Evolutionary conservation across 495 filamentous ascomycete species (phyloP), one percentile per base, ranked within the genome.

Genomic region (Neurospora sp.): DNA sequence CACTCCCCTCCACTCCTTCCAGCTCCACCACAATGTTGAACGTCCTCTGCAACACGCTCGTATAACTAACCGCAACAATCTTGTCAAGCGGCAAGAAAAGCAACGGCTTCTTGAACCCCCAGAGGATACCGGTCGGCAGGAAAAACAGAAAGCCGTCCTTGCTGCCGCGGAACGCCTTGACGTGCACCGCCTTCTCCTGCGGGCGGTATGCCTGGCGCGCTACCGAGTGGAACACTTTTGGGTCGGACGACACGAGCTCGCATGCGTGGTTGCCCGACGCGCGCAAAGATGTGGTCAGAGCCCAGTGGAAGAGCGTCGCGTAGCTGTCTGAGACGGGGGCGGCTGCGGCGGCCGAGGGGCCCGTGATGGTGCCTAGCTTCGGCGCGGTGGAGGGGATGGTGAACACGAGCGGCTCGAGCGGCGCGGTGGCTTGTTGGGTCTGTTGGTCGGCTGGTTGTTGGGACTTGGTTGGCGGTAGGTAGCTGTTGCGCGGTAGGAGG

Each of bases 131-230:
- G 28, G 86, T 90, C 54, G 91, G 88, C 8, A 98, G 85, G 79
- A 98, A 92, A 82, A 97, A 98, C 13, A 99, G 86, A 74, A 90
- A 99, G 13, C 96, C 94, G 81, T 99, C 96, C 87, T 99, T 99
- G 76, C 90, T 94, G 1, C 96, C 96, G 48, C 94, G 87, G 84
- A 94, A 94, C 2, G 91, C 94, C 78, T 95, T 97, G 24, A 97
- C 90, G 79, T 97, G 93, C 75, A 92, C 94, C n/a, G 93, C 94
- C 77, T 92, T 92, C 80, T 98, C 96, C 36, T 89, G 89, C 74
- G 97, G 97, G 17, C 94, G 87, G 77, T 97, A 93, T n/a, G 91
- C 84, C 80, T 98, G 93, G 10, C 89, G 86, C 39, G 91, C 86
- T 5, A 89, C 90, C 75, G 91, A 93, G 73, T 90, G 88, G 82